Base-by-base conservation (phyloP, 768 basidiomycete species). In the Paxillus rubicundulus region DNA sequence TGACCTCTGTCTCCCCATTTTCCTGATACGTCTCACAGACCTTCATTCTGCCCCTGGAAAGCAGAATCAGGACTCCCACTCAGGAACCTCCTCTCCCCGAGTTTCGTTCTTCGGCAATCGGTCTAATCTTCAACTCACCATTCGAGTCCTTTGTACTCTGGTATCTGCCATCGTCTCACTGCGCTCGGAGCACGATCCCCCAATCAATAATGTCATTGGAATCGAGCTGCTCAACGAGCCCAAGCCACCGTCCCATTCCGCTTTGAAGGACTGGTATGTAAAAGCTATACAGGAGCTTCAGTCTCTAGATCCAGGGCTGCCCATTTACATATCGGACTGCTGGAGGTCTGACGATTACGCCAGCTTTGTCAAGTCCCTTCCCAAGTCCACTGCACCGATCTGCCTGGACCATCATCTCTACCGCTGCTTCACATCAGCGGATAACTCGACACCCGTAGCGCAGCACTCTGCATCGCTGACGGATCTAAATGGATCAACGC, bases 341-440 rank as follows among this genome's bases (percentile, higher is more conserved):
- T 94, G 90, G 90, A 75, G 80, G 61, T 76, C 82, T 1, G 78
- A 84, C 24, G 71, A 79, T 49, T 92, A 89, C 58, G 75, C 83
- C 14, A 70, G 75, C 9, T 87, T 79, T 60, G 71, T 83, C 60
- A 68, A 68, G 20, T 62, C 71, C 6, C 68, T 71, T 56, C 42
- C 66, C 42, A 9, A 59, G 51, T 27, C 61, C 21, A 49, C 72
- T 51, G 61, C 60, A 14, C 80, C 82, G 27, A 72, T 84, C 17
- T 82, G 86, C 13, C 72, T 92, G 37, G 91, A 93, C 65, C 87
- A 91, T 58, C 91, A 92, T 62, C 77, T 92, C 18, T 93, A 92
- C 62, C 81, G 91, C 21, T 90, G 88, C 67, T 90, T 91, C 66
- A 87, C 87, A 0, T 54, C 65, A 0, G 70, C 70, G 1, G 91